Evolutionary conservation across 768 basidiomycete species (phyloP).

Genomic region (Astraeus odoratus): DNA sequence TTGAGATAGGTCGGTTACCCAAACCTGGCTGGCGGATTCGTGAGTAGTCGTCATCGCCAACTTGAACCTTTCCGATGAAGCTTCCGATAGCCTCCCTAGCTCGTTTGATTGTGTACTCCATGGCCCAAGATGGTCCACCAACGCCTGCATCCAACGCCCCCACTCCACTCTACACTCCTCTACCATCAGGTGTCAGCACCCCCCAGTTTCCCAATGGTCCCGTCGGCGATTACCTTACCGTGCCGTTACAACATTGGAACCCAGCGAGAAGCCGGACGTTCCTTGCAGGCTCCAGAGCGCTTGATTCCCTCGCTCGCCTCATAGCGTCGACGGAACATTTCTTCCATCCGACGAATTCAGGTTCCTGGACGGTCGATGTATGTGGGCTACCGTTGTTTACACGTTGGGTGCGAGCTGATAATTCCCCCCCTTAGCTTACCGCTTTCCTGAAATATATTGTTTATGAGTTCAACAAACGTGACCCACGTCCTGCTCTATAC

Average conservation of each 20-base stretch:
- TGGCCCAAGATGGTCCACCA: conserved; percentile 71
- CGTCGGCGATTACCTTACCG: conserved; percentile 52
- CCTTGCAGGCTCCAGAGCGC: conserved; percentile 77
- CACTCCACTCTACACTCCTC: conserved; percentile 71
- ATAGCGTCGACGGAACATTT: conserved; percentile 90
- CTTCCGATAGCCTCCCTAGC: conserved; percentile 61
- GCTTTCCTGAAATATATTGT: conserved; percentile 83
- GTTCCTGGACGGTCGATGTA: conserved; percentile 61
- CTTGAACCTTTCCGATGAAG: not conserved
- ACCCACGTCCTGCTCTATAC: conserved; percentile 32
- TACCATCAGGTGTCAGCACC: conserved; percentile 51
- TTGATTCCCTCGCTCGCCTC: conserved; percentile 81
- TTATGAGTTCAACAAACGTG: conserved; percentile 80
- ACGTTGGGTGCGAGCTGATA: conserved; percentile 5
- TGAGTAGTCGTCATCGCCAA: conserved; percentile 18
- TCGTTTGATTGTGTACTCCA: conserved; percentile 82
- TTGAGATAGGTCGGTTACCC: conserved; percentile 33
- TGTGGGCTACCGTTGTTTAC: conserved; percentile 13
- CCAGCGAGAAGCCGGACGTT: conserved; percentile 41
- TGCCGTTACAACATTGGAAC: conserved; percentile 44
- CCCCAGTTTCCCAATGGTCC: conserved; percentile 41
- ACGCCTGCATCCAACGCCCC: conserved; percentile 40
- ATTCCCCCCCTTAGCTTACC: conserved; percentile 49
- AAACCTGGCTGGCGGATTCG: conserved; percentile 60
- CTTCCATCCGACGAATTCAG: conserved; percentile 94